phyloP scores from a whole-genome alignment of 2,329 filamentous ascomycete genomes.

The Penicillium sp. region DNA sequence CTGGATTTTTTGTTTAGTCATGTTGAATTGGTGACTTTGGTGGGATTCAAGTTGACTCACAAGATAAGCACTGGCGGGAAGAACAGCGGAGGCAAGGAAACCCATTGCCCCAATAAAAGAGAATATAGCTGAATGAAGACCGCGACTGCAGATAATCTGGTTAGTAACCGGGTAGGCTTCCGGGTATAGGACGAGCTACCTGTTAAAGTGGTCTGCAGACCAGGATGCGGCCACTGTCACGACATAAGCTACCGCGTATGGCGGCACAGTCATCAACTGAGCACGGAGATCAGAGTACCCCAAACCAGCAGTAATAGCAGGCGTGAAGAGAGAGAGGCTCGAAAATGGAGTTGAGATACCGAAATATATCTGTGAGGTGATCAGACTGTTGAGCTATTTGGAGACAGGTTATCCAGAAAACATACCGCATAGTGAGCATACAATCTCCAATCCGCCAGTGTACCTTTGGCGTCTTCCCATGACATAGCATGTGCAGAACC shows the following conservation, averaged over 20 bases:
- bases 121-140: conserved; percentile 51
- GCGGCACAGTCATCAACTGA: conserved; percentile 66
- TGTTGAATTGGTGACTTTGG: too few relatives aligned
- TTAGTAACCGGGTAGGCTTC: not conserved
- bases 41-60: conserved; percentile 27
- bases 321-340: conserved; percentile 60
- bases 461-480: conserved; percentile 49
- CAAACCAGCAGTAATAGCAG: conserved; percentile 62
- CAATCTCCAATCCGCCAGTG: conserved; percentile 51
- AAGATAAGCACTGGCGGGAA: conserved; percentile 59
- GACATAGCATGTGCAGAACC: conserved; percentile 43
- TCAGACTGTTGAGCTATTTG: conserved; percentile 16
- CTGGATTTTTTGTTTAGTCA: conserved; percentile 17
- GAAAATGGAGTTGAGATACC: conserved; percentile 57
- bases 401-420: not conserved
- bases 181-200: conserved; percentile 20
- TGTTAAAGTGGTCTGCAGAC: conserved; percentile 58
- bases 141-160: conserved; percentile 38
- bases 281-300: conserved; percentile 57
- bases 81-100: conserved; percentile 63
- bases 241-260: conserved; percentile 61
- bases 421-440: conserved; percentile 54
- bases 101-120: conserved; percentile 54
- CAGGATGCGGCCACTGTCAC: conserved; percentile 54
- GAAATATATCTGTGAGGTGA: conserved; percentile 45